Conservation (phyloP, 2,329 filamentous ascomycete species). For the Cytospora chrysosperma region DNA sequence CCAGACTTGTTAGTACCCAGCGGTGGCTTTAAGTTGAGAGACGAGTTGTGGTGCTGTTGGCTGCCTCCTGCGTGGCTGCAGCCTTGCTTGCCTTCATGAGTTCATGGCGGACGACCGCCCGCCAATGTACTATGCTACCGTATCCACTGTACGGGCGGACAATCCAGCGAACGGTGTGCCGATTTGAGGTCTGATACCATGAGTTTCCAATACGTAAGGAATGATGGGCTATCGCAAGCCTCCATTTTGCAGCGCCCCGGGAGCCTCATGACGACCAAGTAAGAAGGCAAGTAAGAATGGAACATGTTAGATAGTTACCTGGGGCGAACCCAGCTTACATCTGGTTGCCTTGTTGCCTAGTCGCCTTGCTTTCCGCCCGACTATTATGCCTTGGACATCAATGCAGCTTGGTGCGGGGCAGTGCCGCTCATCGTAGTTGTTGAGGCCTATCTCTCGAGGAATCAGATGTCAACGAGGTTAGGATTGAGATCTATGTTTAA, state of each 20-base stretch:
- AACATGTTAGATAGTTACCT: not conserved
- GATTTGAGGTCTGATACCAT: not conserved
- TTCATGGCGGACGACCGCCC: not conserved
- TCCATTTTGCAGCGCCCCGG: not conserved
- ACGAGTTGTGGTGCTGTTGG: not conserved
- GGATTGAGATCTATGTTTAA: not conserved
- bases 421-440: not conserved
- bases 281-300: not conserved
- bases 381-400: not conserved
- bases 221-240: not conserved
- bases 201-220: not conserved
- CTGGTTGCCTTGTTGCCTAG: not conserved
- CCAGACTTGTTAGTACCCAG: not conserved
- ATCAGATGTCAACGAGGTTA: not conserved
- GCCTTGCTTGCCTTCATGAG: not conserved
- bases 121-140: not conserved
- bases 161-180: not conserved
- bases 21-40: not conserved
- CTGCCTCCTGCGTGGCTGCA: not conserved
- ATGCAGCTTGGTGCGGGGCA: not conserved
- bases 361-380: not conserved
- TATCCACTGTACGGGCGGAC: not conserved
- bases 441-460: not conserved
- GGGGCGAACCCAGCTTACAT: not conserved
- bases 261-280: not conserved